Evolutionary conservation across 2,329 filamentous ascomycete species (phyloP), one percentile per base, ranked within the genome.

Genomic region (Geosmithia flava): DNA sequence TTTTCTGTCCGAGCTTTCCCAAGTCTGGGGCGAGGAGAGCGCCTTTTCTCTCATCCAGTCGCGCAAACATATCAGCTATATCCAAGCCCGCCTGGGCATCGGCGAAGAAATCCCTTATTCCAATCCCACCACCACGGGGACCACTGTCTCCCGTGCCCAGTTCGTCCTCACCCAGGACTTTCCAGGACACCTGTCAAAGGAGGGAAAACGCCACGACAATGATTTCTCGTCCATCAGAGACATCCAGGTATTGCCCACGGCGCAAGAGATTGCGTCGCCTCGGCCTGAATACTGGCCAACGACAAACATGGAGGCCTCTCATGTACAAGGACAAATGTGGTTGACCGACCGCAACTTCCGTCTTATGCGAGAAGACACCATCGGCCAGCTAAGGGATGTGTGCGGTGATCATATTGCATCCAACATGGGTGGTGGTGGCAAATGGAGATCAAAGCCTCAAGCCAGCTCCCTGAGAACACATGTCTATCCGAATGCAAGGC

Each of bases 341-440:
- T 65, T 75, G 1, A 56, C 80, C 0, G 76, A 80, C 55, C 63
- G 69, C 48, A 69, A 79, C 48, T 80, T 80, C 45, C 68, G 76
- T 16, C 66, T 80, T 1, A 56, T 79, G 1, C 66, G 76, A 2
- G 72, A 79, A 56, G 75, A 80, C 52, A 75, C 70, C 0, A 62
- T 79, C 2, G 73, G 73, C 0, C 69, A 76, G 49, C 60, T 80
- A 5, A 30, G 30, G 11, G 45, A 37, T n/a, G 20, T 20, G 17
- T 17, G 17, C 15, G 17, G 30, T 15, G 17, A 40, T 23, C 20
- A 16, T 27, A 20, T 16, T 7, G 20, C 45, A 57, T 72, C 10
- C 57, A 68, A 3, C 51, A 52, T 2, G 39, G 55, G 43, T 7
- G 56, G 43, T 7, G 56, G 54, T 2, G 59, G 58, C 47, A 55